phyloP scores from a whole-genome alignment of 805 yeast genomes.

The Pichia occidentalis region DNA sequence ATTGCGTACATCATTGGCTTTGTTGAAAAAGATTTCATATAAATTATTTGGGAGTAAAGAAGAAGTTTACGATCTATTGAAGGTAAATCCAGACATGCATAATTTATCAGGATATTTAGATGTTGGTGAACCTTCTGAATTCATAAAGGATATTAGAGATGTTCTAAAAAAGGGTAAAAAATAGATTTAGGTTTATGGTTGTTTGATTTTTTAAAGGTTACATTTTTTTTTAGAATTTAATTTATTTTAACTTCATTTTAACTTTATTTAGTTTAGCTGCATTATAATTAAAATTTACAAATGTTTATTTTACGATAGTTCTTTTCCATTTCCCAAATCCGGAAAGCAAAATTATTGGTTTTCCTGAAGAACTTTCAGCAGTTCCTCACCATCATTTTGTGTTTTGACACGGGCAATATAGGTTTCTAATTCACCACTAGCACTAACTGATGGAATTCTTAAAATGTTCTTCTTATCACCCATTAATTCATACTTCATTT shows the following conservation, averaged over 20 bases:
- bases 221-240: background rate
- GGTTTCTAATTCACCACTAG: slow-evolving; percentile 53
- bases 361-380: slow-evolving; percentile 31
- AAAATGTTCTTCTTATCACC: slow-evolving; percentile 58
- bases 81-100: slow-evolving; percentile 14
- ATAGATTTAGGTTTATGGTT: no score
- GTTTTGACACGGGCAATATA: slow-evolving; percentile 75
- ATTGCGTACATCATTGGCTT: slow-evolving; percentile 46
- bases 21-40: slow-evolving; percentile 42
- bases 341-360: slow-evolving; percentile 21
- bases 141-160: slow-evolving; percentile 36
- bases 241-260: background rate
- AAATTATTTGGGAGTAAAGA: slow-evolving; percentile 44
- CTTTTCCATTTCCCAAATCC: background rate
- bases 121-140: slow-evolving; percentile 45
- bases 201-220: background rate
- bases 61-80: slow-evolving; percentile 38
- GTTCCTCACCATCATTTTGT: slow-evolving; percentile 54
- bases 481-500: slow-evolving; percentile 51
- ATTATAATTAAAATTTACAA: background rate
- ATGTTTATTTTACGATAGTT: background rate
- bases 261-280: background rate
- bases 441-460: slow-evolving; percentile 56
- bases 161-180: slow-evolving; percentile 28
- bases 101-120: slow-evolving; percentile 32